Conservation (phyloP, 2,329 filamentous ascomycete genomes). For the Alternaria infectoria region DNA sequence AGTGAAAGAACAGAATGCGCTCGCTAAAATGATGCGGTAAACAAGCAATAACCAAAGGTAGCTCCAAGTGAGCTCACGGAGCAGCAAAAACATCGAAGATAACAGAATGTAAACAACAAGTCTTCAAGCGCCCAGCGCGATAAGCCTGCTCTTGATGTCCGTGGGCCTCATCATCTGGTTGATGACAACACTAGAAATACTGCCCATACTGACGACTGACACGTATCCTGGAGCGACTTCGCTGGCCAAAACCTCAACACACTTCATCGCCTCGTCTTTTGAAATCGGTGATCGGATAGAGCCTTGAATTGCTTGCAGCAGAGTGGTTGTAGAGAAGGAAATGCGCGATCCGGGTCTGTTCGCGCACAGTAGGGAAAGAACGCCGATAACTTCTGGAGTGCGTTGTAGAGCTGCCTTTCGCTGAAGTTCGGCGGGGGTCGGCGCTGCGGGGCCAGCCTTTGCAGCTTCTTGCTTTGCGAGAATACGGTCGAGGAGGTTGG, state of each 20-base stretch:
- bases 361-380: conserved; percentile 52
- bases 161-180: conserved; percentile 42
- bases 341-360: conserved; percentile 44
- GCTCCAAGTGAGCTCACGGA: neutral
- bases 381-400: conserved; percentile 53
- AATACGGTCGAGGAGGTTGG: conserved; percentile 58
- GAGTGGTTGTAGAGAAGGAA: conserved; percentile 53
- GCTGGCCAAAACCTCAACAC: conserved; percentile 51
- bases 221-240: conserved; percentile 56
- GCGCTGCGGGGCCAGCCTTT: conserved; percentile 46
- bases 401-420: conserved; percentile 57
- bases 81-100: neutral
- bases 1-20: neutral
- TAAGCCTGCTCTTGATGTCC: conserved; percentile 43
- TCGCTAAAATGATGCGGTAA: neutral
- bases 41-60: neutral
- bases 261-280: conserved; percentile 52
- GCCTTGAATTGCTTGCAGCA: conserved; percentile 53
- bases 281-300: conserved; percentile 56
- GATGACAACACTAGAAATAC: conserved; percentile 54
- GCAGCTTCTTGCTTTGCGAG: conserved; percentile 56
- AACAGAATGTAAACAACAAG: neutral
- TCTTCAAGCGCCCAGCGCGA: conserved; percentile 32
- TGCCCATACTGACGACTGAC: conserved; percentile 45
- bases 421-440: conserved; percentile 51